These are phyloP conservation scores for Podosphaera fusca DNA, from an alignment of 2,329 filamentous ascomycete species.

Conservation along the genomic window DNA sequence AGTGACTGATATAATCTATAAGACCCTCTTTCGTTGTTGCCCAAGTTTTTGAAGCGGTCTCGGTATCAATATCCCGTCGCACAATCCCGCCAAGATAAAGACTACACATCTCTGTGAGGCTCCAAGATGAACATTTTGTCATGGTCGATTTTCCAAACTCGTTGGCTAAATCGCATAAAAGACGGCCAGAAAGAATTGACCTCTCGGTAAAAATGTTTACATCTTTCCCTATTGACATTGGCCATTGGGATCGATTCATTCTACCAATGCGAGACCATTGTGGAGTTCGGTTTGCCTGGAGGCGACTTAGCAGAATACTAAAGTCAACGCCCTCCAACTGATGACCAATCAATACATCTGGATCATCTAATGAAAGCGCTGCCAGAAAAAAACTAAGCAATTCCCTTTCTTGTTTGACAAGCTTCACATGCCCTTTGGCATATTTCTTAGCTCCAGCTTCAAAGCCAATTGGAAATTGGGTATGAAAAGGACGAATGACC, in stretches of 20 bases:
- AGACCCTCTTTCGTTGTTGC: constrained; percentile 62
- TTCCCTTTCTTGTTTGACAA: constrained; percentile 65
- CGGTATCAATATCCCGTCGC: constrained; percentile 72
- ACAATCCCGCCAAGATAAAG: constrained; percentile 47
- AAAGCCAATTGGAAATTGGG: constrained; percentile 66
- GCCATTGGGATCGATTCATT: constrained; percentile 67
- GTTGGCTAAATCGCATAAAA: constrained; percentile 86
- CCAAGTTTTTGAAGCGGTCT: constrained; percentile 70
- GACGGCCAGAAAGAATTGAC: constrained; percentile 65
- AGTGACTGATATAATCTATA: constrained; percentile 82
- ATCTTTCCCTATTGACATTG: constrained; percentile 63
- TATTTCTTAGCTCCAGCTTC: constrained; percentile 49
- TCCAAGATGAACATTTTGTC: constrained; percentile 96
- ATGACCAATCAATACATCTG: constrained; percentile 83
- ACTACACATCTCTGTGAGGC: constrained; percentile 88
- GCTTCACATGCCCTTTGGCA: constrained; percentile 52
- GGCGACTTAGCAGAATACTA: constrained; percentile 64
- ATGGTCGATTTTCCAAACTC: constrained; percentile 94
- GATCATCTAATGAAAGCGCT: constrained; percentile 68
- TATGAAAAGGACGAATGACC: constrained; percentile 57
- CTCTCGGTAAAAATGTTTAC: constrained; percentile 86
- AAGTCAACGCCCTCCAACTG: constrained; percentile 95
- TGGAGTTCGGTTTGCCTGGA: constrained; percentile 75
- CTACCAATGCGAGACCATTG: constrained; percentile 89
- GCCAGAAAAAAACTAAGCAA: constrained; percentile 76